Conservation (phyloP, 352 stramenopile species). For the Globisporangium nunn region DNA sequence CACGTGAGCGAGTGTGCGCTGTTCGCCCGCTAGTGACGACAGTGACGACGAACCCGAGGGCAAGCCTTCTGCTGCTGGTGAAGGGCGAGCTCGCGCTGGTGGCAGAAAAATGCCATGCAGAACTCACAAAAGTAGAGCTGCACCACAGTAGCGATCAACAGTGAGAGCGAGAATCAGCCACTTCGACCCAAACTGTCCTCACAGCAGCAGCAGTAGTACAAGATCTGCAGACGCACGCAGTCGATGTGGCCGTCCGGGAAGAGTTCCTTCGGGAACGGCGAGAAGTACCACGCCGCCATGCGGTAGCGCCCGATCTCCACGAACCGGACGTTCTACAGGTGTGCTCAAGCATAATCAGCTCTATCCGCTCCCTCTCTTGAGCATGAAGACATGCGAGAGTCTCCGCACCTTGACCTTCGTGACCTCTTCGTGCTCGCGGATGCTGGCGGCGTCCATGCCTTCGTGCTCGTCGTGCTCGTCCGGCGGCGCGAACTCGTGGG, state of each 20-base stretch:
- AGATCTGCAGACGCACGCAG: constrained; percentile 37
- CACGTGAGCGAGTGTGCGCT: not conserved
- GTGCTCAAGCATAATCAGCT: not conserved
- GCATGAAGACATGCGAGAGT: not conserved
- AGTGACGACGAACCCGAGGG: constrained; percentile 31
- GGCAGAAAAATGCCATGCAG: constrained; percentile 84
- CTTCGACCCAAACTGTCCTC: not conserved
- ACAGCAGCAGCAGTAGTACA: too few relatives aligned
- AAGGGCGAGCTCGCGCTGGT: constrained; percentile 59
- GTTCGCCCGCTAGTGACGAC: not conserved
- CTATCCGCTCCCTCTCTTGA: not conserved
- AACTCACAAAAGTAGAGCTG: constrained; percentile 89
- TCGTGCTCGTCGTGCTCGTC: constrained; percentile 96
- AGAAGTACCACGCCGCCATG: constrained; percentile 98
- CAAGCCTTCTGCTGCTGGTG: constrained; percentile 65
- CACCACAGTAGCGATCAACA: not conserved
- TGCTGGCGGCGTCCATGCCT: constrained; percentile 95
- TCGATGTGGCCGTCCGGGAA: constrained; percentile 82
- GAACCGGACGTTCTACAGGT: constrained; percentile 89
- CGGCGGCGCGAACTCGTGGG: constrained; percentile 78
- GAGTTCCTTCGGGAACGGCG: constrained; percentile 95
- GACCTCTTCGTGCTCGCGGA: constrained; percentile 97
- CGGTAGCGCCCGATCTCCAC: constrained; percentile 92
- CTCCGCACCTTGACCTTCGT: constrained; percentile 90
- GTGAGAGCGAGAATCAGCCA: not conserved